These are phyloP conservation scores for Drechslerella stenobrocha DNA, from an alignment of 2,329 filamentous ascomycete genomes.

Conservation along the genomic window DNA sequence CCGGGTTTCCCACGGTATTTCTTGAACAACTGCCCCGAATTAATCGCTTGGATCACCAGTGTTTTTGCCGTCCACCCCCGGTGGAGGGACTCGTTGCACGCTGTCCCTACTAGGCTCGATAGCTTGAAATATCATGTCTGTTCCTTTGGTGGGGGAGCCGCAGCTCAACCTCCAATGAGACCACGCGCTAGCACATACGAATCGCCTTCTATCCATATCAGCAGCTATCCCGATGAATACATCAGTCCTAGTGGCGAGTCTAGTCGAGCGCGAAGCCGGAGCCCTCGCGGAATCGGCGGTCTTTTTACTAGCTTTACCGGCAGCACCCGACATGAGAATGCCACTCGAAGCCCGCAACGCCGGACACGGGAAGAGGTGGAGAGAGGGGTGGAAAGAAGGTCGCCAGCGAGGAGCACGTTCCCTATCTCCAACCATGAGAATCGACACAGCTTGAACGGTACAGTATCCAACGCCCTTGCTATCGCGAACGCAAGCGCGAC, in stretches of 20 bases:
- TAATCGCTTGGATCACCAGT: constrained; percentile 36
- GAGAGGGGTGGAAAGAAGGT: constrained; percentile 32
- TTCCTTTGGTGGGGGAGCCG: constrained; percentile 4
- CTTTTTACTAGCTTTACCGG: constrained; percentile 25
- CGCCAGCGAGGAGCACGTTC: constrained; percentile 28
- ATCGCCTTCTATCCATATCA: constrained; percentile 31
- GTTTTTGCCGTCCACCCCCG: constrained; percentile 36
- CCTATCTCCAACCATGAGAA: constrained; percentile 19
- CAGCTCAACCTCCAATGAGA: constrained; percentile 16
- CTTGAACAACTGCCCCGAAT: constrained; percentile 19
- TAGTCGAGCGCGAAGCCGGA: constrained; percentile 27
- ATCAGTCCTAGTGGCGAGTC: neutral
- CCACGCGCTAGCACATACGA: constrained; percentile 34
- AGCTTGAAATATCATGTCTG: constrained; percentile 21
- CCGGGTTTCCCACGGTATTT: constrained; percentile 16
- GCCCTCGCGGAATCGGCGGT: constrained; percentile 19
- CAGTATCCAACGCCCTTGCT: constrained; percentile 20
- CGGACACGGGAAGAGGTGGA: constrained; percentile 43
- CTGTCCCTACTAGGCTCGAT: constrained; percentile 27
- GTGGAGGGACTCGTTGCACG: constrained; percentile 42
- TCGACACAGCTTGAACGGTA: constrained; percentile 23
- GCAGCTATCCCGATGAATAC: constrained; percentile 14
- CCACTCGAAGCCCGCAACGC: constrained; percentile 29
- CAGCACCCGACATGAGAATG: constrained; percentile 2
- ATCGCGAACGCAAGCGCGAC: constrained; percentile 31